Evolutionary conservation across 768 basidiomycete species (phyloP).

Genomic region (Phylloporus scabripes): DNA sequence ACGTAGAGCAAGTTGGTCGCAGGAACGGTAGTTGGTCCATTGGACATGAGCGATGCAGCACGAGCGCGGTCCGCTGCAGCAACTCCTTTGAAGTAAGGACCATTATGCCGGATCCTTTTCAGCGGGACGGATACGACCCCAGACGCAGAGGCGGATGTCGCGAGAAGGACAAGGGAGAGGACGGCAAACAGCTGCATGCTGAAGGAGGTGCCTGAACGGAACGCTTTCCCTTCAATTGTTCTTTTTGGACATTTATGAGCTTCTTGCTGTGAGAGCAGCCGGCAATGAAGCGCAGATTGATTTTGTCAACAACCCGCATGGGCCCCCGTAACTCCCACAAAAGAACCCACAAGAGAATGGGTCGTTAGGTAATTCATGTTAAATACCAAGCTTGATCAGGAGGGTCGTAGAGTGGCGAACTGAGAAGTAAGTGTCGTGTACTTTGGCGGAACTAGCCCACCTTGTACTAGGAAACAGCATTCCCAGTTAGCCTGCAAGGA

Average conservation of each 20-base stretch:
- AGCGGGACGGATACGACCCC: conserved; percentile 3
- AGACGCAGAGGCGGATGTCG: conserved; percentile 2
- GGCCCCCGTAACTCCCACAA: not conserved
- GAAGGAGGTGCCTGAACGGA: not conserved
- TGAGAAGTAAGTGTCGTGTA: too few species aligned
- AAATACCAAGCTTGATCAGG: not conserved
- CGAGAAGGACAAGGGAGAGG: conserved; percentile 2
- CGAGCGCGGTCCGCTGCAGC: conserved; percentile 11
- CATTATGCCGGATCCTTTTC: conserved; percentile 1
- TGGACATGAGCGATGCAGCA: conserved; percentile 1
- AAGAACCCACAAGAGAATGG: too few species aligned
- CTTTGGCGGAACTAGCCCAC: not conserved
- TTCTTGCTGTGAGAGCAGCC: not conserved
- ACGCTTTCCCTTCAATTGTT: not conserved
- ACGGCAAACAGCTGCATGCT: conserved; percentile 5
- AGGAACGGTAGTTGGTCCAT: conserved; percentile 2
- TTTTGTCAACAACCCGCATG: too few species aligned
- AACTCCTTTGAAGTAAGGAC: conserved; percentile 9
- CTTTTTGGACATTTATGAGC: not conserved
- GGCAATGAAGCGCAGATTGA: not conserved
- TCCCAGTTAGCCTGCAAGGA: not conserved
- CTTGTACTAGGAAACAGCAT: not conserved
- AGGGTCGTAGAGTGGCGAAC: too few species aligned
- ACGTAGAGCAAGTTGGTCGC: conserved; percentile 6
- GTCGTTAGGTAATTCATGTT: not conserved